Conservation (phyloP, 1,284 basidiomycete genomes). For the Rhodotorula sp. region DNA sequence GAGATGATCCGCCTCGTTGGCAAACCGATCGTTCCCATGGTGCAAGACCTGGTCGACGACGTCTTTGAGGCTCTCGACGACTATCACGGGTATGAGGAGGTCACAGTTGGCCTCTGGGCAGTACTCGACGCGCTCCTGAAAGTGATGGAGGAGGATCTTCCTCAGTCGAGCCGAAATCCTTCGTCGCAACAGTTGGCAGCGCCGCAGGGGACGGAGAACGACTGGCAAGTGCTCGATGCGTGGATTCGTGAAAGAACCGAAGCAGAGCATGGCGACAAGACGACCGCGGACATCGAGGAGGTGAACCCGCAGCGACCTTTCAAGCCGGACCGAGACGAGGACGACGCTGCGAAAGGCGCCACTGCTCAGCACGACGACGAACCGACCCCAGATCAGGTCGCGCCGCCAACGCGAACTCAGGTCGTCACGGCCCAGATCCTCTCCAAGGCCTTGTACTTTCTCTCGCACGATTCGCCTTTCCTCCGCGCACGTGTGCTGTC, state of each 20-base stretch:
- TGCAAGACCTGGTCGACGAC: constrained; percentile 87
- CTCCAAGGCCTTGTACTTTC: constrained; percentile 77
- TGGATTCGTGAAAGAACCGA: constrained; percentile 61
- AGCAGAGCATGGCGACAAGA: constrained; percentile 49
- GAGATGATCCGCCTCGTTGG: constrained; percentile 81
- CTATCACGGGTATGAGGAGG: constrained; percentile 76
- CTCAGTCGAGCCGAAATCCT: constrained; percentile 29
- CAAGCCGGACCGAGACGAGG: not conserved
- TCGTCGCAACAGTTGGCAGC: not conserved
- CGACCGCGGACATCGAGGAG: constrained; percentile 49
- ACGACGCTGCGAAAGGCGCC: not conserved
- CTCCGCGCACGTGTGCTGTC: constrained; percentile 76
- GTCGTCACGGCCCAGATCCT: constrained; percentile 58
- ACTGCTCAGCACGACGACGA: constrained; percentile 1
- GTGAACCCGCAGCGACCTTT: constrained; percentile 37
- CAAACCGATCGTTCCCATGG: constrained; percentile 73
- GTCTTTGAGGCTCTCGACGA: constrained; percentile 91
- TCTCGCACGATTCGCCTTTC: constrained; percentile 78
- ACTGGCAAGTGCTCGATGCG: constrained; percentile 56
- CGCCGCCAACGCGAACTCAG: constrained; percentile 21
- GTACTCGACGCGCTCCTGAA: constrained; percentile 80
- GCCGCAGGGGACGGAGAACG: not conserved
- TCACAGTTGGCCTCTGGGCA: constrained; percentile 53
- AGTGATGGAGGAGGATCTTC: constrained; percentile 58
- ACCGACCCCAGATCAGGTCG: not conserved